Percentiles rank a stretch among this genome's conserved stretches.
Conservation (phyloP, 768 basidiomycete species). For the Lyophyllum shimeji region DNA sequence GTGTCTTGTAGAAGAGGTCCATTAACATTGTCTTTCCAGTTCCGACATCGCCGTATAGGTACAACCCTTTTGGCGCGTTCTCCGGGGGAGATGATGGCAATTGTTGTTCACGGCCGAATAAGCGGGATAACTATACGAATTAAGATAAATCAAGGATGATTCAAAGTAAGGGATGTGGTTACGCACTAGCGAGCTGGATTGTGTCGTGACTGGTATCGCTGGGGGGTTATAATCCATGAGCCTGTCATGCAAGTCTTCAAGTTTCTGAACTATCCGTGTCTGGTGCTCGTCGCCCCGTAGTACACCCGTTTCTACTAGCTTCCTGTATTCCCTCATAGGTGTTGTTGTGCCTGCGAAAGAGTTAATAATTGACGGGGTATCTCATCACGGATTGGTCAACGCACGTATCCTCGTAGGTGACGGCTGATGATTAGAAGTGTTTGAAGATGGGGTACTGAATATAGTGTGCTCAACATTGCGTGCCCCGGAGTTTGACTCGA, state of each 20-base stretch:
- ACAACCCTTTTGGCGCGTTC: constrained; percentile 79
- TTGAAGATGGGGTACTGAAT: constrained; percentile 13
- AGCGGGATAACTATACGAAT: constrained; percentile 41
- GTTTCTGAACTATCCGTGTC: constrained; percentile 74
- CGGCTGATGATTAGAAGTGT: constrained; percentile 1
- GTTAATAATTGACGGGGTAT: background rate
- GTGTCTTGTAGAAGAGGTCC: constrained; percentile 92
- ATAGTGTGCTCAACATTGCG: constrained; percentile 25
- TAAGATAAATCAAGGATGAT: constrained; percentile 20
- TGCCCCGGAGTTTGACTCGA: constrained; percentile 24
- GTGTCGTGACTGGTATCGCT: constrained; percentile 43
- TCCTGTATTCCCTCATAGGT: constrained; percentile 45
- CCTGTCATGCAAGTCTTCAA: constrained; percentile 78
- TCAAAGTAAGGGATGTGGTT: constrained; percentile 17
- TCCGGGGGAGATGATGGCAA: constrained; percentile 43
- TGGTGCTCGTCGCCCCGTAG: constrained; percentile 84
- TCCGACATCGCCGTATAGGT: constrained; percentile 95
- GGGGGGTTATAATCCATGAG: constrained; percentile 73
- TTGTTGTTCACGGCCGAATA: constrained; percentile 39
- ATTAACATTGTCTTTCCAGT: constrained; percentile 99
- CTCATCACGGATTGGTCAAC: background rate
- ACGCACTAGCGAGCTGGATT: constrained; percentile 40
- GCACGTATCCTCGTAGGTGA: constrained; percentile 6
- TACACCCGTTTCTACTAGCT: constrained; percentile 42
- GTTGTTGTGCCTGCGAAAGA: constrained; percentile 31